Evolutionary conservation across 2,329 filamentous ascomycete genomes (phyloP).

Genomic region (Delphinella strobiligena): DNA sequence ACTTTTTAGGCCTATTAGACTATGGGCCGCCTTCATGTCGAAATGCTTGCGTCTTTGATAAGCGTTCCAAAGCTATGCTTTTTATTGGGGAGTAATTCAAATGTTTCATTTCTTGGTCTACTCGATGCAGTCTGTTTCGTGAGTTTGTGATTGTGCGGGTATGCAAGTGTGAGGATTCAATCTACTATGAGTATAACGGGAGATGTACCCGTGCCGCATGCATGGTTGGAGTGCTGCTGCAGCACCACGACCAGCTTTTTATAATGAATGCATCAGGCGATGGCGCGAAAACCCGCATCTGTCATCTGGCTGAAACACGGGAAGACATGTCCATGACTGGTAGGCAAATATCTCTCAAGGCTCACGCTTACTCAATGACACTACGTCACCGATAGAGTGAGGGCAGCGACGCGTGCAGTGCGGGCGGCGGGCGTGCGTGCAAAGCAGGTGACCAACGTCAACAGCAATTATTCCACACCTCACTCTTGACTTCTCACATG

Average conservation of each 20-base stretch:
- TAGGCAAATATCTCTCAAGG: too few relatives aligned
- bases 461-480: neutral
- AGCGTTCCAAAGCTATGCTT: neutral
- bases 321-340: too few relatives aligned
- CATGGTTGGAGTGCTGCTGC: too few relatives aligned
- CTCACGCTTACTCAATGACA: neutral
- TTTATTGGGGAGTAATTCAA: neutral
- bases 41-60: constrained; percentile 10
- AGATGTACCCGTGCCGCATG: too few relatives aligned
- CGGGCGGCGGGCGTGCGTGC: neutral
- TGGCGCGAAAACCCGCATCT: too few relatives aligned
- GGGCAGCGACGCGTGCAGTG: neutral
- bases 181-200: too few relatives aligned
- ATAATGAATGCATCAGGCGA: too few relatives aligned
- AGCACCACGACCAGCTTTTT: too few relatives aligned
- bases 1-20: constrained; percentile 9
- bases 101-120: neutral
- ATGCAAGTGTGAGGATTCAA: neutral
- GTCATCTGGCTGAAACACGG: too few relatives aligned
- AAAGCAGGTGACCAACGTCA: neutral
- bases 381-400: neutral
- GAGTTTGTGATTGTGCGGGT: neutral
- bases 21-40: constrained; percentile 10
- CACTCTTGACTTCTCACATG: too few relatives aligned
- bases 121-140: neutral